Evolutionary conservation across 495 filamentous ascomycete species (phyloP), one percentile per base, ranked within the genome.

Genomic region (Xylaria sp.): DNA sequence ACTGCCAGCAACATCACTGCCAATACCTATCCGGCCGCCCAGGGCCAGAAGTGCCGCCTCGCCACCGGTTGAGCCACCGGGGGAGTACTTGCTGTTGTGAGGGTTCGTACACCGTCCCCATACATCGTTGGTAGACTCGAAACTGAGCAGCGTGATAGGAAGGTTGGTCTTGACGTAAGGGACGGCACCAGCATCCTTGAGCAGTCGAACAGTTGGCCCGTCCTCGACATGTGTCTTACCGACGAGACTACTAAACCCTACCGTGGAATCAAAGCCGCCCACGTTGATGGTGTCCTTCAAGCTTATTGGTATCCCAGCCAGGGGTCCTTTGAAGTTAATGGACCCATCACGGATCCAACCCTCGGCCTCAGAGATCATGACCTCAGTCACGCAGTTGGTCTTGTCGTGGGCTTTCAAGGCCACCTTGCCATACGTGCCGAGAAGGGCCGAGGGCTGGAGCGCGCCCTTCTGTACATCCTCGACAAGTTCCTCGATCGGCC

Each of bases 81-180:
- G 94, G 0, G 94, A 95, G 80, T 98, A 98, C 17, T 87, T 88
- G 33, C 80, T 80, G 71, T 92, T 93, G 76, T 97, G 93, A 6
- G 96, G 96, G 79, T 98, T 98, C 17, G 83, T 89, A 70, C 89
- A 91, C 26, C 89, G 88, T 33, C 96, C 95, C 91, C 91, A 94
- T 29, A 98, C 90, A 71, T 94, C 94, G 80, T 97, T 99, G 55
- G 90, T 90, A 24, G 92, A 94, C 79, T 98, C 96, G 76, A 98
- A 98, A 40, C 91, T 94, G 63, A 98, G 85, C 9, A 99, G 87
- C 0, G 95, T 97, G 63, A 95, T 92, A 4, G 96, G 96, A n/a
- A 96, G 76, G 67, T 96, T 95, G 1, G 96, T 99, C 85, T 98
- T 99, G 21, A 95, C 93, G 79, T 97, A 97, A 1, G 96, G 96